phyloP scores from a whole-genome alignment of 2,329 filamentous ascomycete species.

The Helotiales sp. region DNA sequence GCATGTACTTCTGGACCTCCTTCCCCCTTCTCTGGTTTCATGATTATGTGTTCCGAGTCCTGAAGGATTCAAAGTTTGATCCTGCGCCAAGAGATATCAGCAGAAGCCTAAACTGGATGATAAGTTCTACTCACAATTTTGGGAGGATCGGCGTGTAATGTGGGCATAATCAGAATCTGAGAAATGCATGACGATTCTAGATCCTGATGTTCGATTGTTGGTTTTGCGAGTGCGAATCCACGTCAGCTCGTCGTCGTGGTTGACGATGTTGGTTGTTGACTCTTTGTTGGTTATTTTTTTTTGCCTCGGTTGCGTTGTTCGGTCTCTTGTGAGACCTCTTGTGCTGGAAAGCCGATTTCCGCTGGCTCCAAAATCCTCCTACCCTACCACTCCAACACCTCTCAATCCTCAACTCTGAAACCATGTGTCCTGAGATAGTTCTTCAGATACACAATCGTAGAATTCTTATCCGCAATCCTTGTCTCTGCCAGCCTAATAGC shows the following conservation, averaged over 20 bases:
- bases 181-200: background rate
- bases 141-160: background rate
- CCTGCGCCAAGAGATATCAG: conserved; percentile 19
- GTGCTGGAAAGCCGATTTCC: background rate
- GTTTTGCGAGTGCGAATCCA: background rate
- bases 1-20: background rate
- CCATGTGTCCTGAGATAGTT: conserved; percentile 28
- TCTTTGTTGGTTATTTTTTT: background rate
- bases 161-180: background rate
- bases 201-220: background rate
- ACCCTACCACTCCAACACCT: background rate
- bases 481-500: conserved; percentile 23
- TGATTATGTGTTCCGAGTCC: background rate
- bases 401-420: conserved; percentile 30
- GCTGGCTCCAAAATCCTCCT: background rate
- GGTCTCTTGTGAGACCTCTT: background rate
- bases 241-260: background rate
- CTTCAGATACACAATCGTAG: conserved; percentile 29
- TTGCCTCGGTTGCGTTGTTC: background rate
- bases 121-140: background rate
- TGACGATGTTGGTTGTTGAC: background rate
- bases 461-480: conserved; percentile 30
- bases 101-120: conserved; percentile 13
- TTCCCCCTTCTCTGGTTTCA: background rate
- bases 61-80: conserved; percentile 11